Evolutionary conservation across 306 rosid species (phyloP), one percentile per base, ranked within the genome.

Genomic region (Castanea sativa): DNA sequence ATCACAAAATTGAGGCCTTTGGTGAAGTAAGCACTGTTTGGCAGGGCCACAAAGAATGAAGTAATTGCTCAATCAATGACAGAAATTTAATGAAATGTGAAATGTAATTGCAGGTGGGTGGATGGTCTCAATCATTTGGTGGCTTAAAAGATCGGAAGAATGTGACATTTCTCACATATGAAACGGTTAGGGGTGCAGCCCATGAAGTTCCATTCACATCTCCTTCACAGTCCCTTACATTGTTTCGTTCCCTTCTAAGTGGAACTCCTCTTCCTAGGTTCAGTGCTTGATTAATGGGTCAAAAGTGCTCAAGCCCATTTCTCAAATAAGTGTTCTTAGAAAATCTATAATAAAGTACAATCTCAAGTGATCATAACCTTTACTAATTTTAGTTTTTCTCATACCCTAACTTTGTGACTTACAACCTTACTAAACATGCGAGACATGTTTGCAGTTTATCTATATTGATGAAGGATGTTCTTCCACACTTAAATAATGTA

Each of bases 101-200:
- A 29, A 2, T 16, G 33, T 49, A 13, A 29, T 5, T 16, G 45
- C 45, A 30, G 70, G 70, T 64, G 70, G 70, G 41, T 29, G 70
- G 70, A 64, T 64, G 70, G 43, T 64, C 45, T 15, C 70, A 64
- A 64, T 64, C 70, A 64, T 64, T 64, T 64, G 43, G 70, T 30
- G 70, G 45, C 43, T 29, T 29, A 16, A 30, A 16, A 32, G 70
- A 30, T 19, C 43, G 45, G 45, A 64, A 30, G 70, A 64, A 64
- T 8, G 70, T 64, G 23, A 64, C 70, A 2, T 30, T 29, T 64
- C 70, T 64, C 43, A 64, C 70, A 64, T 30, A 29, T 16, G 70
- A 23, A 64, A 15, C 45, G 7, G 52, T 67, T n/a, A 67, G 71
- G 27, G 71, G 52, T 67, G 72, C 72, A 2, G 52, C 29, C 72